Base-by-base conservation (phyloP, 768 basidiomycete genomes). In the Ramaria rubella region DNA sequence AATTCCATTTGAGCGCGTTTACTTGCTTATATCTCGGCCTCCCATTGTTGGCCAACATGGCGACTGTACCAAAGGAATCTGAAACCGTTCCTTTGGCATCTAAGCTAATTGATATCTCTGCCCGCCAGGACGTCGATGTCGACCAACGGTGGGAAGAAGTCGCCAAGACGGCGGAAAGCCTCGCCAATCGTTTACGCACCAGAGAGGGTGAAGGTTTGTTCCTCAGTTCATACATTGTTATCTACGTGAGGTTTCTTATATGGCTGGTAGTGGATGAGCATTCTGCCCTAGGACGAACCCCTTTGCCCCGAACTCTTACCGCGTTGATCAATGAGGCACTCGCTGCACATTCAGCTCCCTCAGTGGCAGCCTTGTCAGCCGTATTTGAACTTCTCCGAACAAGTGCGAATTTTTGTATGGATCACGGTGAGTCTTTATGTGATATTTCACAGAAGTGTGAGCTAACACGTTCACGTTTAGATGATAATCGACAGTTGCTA, bases 331-430 rank as follows among this genome's bases (percentile, higher is more conserved):
- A 76, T 33, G 70, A 75, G 40, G 81, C 83, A 6, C 70, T 86
- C 21, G 72, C 76, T 55, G 80, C 76, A 42, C 65, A 77, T 5
- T 60, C 75, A 19, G 72, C 76, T 45, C 80, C 81, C 5, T 69
- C 67, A 53, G 69, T 74, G 27, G 59, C 69, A n/a, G 77, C 75
- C 57, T 74, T 80, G 49, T 64, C 77, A 8, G 77, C 79, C 9
- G 73, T 83, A 23, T 80, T 79, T 58, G 87, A 92, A 66, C 70
- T 90, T 29, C 77, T 93, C 53, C 79, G 90, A 57, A 82, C 90
- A 14, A 82, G 82, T 24, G 90, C 90, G 12, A 93, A 93, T 69
- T 70, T 93, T 17, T 90, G 87, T 68, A 83, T 90, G 71, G 88
- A 93, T 66, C 88, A 92, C 63, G 83, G 88, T 83, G 61, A 59